Evolutionary conservation across 176 grass and related monocot species (phyloP).

Genomic region (Oryza meridionalis): DNA sequence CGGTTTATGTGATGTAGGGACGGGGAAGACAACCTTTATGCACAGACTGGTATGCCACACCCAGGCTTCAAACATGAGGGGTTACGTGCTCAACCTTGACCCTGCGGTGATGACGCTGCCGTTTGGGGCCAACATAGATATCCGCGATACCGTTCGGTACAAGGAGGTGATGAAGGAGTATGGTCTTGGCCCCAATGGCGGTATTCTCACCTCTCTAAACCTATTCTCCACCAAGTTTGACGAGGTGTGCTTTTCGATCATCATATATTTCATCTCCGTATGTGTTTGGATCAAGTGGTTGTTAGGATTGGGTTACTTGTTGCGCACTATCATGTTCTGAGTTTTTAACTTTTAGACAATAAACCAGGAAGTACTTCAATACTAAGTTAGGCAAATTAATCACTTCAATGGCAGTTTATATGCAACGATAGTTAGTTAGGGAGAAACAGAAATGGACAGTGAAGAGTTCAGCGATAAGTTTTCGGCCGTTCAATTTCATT

Average conservation of each 20-base stretch:
- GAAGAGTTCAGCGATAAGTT: background rate
- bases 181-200: conserved; percentile 90
- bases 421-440: background rate
- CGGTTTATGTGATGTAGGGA: conserved; percentile 54
- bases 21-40: conserved; percentile 91
- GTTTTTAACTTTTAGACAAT: background rate
- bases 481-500: background rate
- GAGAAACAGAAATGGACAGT: background rate
- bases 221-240: conserved; percentile 89
- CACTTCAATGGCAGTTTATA: background rate
- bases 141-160: conserved; percentile 82
- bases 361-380: background rate
- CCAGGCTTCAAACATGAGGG: conserved; percentile 59
- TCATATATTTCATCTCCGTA: background rate
- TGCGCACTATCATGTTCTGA: background rate
- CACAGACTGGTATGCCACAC: conserved; percentile 80
- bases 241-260: conserved; percentile 45
- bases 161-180: conserved; percentile 99
- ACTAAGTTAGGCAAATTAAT: no score
- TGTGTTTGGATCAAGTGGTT: background rate
- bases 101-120: conserved; percentile 89
- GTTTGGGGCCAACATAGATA: conserved; percentile 94
- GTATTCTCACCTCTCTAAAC: conserved; percentile 90
- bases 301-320: background rate
- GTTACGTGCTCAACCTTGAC: conserved; percentile 91